Conservation (phyloP, 192 early-diverging fungal species). For the Coemansia sp. region DNA sequence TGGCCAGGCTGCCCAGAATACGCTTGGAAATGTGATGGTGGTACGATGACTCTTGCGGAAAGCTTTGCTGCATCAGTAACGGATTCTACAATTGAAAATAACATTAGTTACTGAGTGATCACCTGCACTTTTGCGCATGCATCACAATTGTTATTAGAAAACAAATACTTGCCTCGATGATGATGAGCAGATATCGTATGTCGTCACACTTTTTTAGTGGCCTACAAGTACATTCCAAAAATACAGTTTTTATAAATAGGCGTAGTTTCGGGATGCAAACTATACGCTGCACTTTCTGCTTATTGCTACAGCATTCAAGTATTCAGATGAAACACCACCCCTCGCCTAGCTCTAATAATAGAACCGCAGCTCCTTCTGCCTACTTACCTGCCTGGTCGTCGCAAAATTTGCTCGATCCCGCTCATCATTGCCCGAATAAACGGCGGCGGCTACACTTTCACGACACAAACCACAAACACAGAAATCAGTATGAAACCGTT, state of each 20-base stretch:
- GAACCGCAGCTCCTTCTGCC: constrained; percentile 3
- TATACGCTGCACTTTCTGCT: too few relatives aligned
- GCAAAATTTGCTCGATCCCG: constrained; percentile 66
- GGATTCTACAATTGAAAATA: constrained; percentile 59
- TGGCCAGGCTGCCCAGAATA: constrained; percentile 76
- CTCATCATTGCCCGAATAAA: constrained; percentile 75
- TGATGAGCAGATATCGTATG: constrained; percentile 78
- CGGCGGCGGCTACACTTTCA: constrained; percentile 43
- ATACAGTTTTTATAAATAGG: neutral
- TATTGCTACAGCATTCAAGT: neutral
- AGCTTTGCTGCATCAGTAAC: constrained; percentile 70
- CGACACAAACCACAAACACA: too few relatives aligned
- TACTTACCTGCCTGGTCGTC: constrained; percentile 53
- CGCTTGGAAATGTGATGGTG: constrained; percentile 84
- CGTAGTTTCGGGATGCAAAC: neutral
- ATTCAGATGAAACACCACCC: neutral
- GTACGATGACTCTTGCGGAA: constrained; percentile 71
- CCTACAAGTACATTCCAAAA: constrained; percentile 6
- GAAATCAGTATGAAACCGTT: too few relatives aligned
- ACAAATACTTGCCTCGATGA: constrained; percentile 57
- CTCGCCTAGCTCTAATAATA: neutral
- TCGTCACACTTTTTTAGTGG: constrained; percentile 54
- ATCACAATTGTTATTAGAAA: neutral
- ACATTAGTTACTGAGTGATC: too few relatives aligned
- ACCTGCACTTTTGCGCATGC: neutral